Conservation (phyloP, 345 rosid genomes). For the Stellera chamaejasme region DNA sequence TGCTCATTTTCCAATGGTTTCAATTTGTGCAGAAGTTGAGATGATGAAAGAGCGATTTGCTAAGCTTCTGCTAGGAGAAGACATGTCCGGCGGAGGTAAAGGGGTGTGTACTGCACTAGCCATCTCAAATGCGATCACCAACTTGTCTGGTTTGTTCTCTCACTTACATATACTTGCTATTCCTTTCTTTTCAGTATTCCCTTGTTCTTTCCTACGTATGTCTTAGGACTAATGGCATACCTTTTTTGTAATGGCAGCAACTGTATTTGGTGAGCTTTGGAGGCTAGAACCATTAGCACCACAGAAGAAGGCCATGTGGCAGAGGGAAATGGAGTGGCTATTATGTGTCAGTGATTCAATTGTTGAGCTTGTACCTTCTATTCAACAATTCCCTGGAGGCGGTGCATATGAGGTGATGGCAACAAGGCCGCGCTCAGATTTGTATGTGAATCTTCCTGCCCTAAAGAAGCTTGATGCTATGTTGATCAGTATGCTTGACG, state of each 20-base stretch:
- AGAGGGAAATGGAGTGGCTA: slow-evolving; percentile 92
- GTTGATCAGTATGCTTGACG: slow-evolving; percentile 73
- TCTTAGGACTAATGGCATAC: neutral
- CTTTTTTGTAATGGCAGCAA: slow-evolving; percentile 41
- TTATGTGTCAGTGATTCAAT: slow-evolving; percentile 88
- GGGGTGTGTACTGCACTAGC: slow-evolving; percentile 98
- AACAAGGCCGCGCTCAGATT: slow-evolving; percentile 78
- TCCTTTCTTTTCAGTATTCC: too few species aligned
- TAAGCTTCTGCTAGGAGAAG: slow-evolving; percentile 93
- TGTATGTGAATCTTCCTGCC: slow-evolving; percentile 88
- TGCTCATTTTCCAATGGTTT: too few species aligned
- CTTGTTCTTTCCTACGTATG: neutral
- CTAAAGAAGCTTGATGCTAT: slow-evolving; percentile 94
- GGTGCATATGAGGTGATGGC: slow-evolving; percentile 92
- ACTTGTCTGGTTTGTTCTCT: slow-evolving; percentile 69
- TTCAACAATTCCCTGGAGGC: slow-evolving; percentile 89
- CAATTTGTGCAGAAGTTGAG: slow-evolving; percentile 47
- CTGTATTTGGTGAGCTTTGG: slow-evolving; percentile 95
- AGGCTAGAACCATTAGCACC: slow-evolving; percentile 84
- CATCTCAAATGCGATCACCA: slow-evolving; percentile 95
- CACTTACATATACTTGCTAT: neutral
- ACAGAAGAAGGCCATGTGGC: slow-evolving; percentile 90
- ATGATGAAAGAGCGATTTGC: slow-evolving; percentile 99
- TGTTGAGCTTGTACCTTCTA: slow-evolving; percentile 92
- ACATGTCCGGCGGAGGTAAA: slow-evolving; percentile 99